Evolutionary conservation across 2,329 filamentous ascomycete species (phyloP).

Genomic region (Cladosporium velox): DNA sequence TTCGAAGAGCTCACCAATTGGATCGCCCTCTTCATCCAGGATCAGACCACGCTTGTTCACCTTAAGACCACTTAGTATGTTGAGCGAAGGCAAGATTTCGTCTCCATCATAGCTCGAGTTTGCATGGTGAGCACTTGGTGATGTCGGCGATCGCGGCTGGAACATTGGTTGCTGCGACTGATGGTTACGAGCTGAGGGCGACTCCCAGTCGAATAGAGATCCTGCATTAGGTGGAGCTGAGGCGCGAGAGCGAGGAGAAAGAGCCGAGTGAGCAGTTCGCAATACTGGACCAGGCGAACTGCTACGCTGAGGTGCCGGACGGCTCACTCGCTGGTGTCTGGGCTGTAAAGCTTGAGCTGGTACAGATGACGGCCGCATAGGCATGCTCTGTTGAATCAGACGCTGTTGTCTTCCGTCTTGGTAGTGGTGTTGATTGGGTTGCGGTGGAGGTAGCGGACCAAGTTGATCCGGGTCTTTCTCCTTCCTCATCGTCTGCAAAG

Average conservation of each 20-base stretch:
- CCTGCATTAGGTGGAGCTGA: background rate
- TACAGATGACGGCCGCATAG: conserved; percentile 6
- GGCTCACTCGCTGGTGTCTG: conserved; percentile 4
- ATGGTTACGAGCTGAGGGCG: background rate
- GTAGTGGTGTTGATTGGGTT: background rate
- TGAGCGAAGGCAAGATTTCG: conserved; percentile 38
- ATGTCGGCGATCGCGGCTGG: conserved; percentile 2
- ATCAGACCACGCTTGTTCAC: conserved; percentile 58
- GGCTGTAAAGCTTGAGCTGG: conserved; percentile 5
- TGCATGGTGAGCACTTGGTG: background rate
- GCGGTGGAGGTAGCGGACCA: background rate
- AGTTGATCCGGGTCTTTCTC: background rate
- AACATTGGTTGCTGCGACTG: background rate
- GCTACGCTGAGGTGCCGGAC: background rate
- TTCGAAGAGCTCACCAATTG: conserved; percentile 50
- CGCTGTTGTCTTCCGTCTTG: conserved; percentile 18
- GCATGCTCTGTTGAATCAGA: conserved; percentile 13
- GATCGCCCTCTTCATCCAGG: conserved; percentile 50
- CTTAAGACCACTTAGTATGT: conserved; percentile 53
- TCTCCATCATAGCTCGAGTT: background rate
- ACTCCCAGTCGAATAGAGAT: background rate
- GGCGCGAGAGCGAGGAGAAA: background rate
- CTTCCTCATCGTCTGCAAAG: background rate
- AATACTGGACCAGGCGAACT: background rate
- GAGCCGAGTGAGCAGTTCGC: background rate